Evolutionary conservation across 2,329 filamentous ascomycete species (phyloP).

Genomic region (Gnomoniopsis sp.): DNA sequence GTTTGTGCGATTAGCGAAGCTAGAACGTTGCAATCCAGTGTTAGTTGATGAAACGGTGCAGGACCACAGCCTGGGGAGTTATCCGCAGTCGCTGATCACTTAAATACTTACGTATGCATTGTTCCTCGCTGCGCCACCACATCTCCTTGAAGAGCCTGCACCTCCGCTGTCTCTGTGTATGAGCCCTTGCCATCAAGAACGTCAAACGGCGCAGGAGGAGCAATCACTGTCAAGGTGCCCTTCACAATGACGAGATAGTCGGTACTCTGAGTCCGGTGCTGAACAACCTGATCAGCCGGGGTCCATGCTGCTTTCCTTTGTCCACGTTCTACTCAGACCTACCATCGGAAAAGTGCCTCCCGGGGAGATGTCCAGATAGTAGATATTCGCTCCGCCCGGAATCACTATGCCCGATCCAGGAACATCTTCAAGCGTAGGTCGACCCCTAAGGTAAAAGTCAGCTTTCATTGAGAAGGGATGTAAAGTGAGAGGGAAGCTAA

Average conservation of each 20-base stretch:
- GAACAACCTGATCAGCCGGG: no score
- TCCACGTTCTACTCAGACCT: neutral
- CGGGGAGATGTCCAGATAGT: constrained; percentile 28
- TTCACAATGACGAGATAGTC: constrained; percentile 29
- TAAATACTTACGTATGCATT: constrained; percentile 30
- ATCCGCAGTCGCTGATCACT: no score
- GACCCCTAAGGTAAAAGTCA: neutral
- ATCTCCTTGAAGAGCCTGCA: constrained; percentile 26
- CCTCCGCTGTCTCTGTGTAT: constrained; percentile 25
- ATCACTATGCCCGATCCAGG: constrained; percentile 30
- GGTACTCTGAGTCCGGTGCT: constrained; percentile 31
- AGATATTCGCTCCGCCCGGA: constrained; percentile 29
- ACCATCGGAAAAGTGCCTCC: constrained; percentile 26
- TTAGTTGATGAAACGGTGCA: no score
- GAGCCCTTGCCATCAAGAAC: constrained; percentile 24
- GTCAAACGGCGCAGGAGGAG: constrained; percentile 23
- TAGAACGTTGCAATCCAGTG: neutral
- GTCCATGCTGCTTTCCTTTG: no score
- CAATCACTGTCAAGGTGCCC: constrained; percentile 27
- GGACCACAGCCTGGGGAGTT: no score
- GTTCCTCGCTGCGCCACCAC: constrained; percentile 29
- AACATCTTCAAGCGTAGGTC: constrained; percentile 22
- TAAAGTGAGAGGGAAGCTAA: constrained; percentile 21
- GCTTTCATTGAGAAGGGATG: neutral
- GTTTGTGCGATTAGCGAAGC: constrained; percentile 14